Base-by-base conservation (phyloP, 2,329 filamentous ascomycete genomes). In the Colletotrichum coccodes region DNA sequence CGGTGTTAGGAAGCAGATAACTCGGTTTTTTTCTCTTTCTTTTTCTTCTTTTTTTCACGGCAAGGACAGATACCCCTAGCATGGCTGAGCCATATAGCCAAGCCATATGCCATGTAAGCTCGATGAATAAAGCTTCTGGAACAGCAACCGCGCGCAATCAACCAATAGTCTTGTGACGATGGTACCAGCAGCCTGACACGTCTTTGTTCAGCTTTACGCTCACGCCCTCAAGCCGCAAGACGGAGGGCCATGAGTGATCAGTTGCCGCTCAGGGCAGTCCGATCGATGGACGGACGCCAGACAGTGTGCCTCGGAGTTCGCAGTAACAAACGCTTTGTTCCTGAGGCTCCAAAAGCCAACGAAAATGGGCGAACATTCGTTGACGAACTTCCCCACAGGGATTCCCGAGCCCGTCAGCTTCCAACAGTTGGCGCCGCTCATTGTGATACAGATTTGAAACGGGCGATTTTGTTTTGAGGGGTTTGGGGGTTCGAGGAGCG, bases 81-180 rank as follows among this genome's bases (percentile, higher is more conserved):
- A 66, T 69, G 66, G 66, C 66, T 60, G 66, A 44, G 66, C 66
- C 61, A 56, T 60, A 34, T 56, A 65, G 66, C 49, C 42, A n/a
- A n/a, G n/a, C n/a, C n/a, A n/a, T n/a, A n/a, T n/a, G n/a, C n/a
- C n/a, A n/a, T n/a, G n/a, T n/a, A n/a, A n/a, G n/a, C 61, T 49
- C 61, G 60, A 69, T 57, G n/a, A 42, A 54, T 46, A 58, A 47
- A 34, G 40, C 34, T 36, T 61, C 60, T 60, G 61, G 54, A 60
- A 68, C 60, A 60, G 34, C 56, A 68, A 57, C 26, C 36, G 21
- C 34, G 6, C 26, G 54, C 16, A 58, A 36, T 23, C 38, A 23
- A 8, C n/a, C 52, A 47, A 59, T 47, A 46, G 60, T 53, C 14
- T 53, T 47, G 38, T 59, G 44, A 58, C 53, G 26, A 32, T 52